phyloP scores from a whole-genome alignment of 257 asterid genomes.

The Knoxia roxburghii region DNA sequence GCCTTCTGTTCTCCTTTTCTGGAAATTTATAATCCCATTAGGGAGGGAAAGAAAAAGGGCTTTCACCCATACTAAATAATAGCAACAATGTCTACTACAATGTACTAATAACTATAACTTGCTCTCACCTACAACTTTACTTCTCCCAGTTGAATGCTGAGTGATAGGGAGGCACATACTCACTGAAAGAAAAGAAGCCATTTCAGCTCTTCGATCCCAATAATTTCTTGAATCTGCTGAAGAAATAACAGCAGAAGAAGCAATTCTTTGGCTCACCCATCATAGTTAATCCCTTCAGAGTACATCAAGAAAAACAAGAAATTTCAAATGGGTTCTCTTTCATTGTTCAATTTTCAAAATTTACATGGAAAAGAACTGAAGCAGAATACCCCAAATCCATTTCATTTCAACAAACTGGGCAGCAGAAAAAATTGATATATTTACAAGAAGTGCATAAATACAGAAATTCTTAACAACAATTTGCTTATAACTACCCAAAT shows the following conservation, averaged over 20 bases:
- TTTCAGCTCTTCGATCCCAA: conserved; percentile 2
- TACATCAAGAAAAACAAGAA: background rate
- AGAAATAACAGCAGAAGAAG: conserved; percentile 12
- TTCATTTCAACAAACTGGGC: background rate
- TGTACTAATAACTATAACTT: no score
- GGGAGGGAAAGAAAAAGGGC: no score
- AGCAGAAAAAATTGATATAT: no score
- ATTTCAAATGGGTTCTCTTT: background rate
- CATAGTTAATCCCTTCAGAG: background rate
- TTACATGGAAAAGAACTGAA: background rate
- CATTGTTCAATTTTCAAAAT: background rate
- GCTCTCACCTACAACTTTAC: conserved; percentile 5
- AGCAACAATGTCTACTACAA: no score
- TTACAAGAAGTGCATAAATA: background rate
- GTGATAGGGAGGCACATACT: conserved; percentile 5
- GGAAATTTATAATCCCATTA: no score
- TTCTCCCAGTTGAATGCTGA: background rate
- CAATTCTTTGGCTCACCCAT: conserved; percentile 4
- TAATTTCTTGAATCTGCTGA: background rate
- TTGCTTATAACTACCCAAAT: background rate
- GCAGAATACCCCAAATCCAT: background rate
- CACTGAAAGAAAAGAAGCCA: conserved; percentile 18
- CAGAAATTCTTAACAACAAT: background rate
- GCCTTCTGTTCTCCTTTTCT: no score
- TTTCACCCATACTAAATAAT: no score